These are phyloP conservation scores for Boechera divaricarpa DNA, from an alignment of 345 rosid species.

Conservation along the genomic window DNA sequence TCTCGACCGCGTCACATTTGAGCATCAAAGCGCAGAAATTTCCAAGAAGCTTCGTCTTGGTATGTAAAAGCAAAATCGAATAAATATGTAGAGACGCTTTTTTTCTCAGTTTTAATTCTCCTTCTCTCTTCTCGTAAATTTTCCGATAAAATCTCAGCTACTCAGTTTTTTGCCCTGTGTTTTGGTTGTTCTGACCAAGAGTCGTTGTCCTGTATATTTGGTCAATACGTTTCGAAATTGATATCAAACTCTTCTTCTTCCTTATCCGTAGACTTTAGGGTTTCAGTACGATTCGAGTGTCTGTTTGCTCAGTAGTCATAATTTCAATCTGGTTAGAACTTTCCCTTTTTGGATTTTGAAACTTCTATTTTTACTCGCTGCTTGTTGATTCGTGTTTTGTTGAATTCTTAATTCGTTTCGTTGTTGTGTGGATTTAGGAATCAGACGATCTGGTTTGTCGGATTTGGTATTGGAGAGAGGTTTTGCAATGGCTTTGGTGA, in stretches of 20 bases:
- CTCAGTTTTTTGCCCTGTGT: not conserved
- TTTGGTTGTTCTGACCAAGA: constrained; percentile 5
- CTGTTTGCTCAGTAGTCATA: not conserved
- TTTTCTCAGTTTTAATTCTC: not conserved
- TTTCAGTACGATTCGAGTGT: constrained; percentile 30
- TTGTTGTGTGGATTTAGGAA: constrained; percentile 28
- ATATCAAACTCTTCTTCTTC: constrained; percentile 26
- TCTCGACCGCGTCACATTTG: constrained; percentile 30
- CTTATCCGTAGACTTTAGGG: constrained; percentile 13
- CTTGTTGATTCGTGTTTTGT: constrained; percentile 12
- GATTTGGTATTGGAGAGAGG: constrained; percentile 24
- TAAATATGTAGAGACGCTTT: not conserved
- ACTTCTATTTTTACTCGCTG: not conserved
- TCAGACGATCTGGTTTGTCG: constrained; percentile 19
- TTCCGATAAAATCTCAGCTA: constrained; percentile 16
- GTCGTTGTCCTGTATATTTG: constrained; percentile 8
- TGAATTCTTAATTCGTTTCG: constrained; percentile 6
- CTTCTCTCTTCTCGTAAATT: not conserved
- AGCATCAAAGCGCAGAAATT: constrained; percentile 20
- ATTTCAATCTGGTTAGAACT: constrained; percentile 20
- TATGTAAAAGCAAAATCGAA: constrained; percentile 29
- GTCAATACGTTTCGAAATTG: constrained; percentile 32
- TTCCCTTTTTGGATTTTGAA: constrained; percentile 14
- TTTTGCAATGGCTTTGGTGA: constrained; percentile 60
- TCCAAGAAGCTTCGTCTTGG: constrained; percentile 42